These are phyloP conservation scores for Xylariaceae sp. DNA, from an alignment of 2,329 filamentous ascomycete genomes.

Conservation along the genomic window DNA sequence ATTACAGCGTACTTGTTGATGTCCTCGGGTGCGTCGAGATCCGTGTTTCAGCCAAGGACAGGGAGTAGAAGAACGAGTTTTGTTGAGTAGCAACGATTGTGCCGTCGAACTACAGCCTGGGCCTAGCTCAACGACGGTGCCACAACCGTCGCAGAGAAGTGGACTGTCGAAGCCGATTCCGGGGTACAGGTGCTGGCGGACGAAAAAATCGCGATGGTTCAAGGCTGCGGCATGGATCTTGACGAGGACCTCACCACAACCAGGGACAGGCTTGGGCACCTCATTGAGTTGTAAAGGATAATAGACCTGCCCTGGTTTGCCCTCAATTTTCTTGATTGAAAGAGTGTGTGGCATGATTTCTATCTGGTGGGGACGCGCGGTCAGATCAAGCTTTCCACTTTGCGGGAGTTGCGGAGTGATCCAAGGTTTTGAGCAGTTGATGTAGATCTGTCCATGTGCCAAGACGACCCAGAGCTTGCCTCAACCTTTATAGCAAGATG, in stretches of 20 bases:
- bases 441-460: too few relatives aligned
- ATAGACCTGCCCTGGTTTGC: conserved; percentile 81
- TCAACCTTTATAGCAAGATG: too few relatives aligned
- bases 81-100: conserved; percentile 32
- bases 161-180: conserved; percentile 45
- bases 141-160: conserved; percentile 76
- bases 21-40: conserved; percentile 67
- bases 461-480: too few relatives aligned
- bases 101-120: conserved; percentile 33
- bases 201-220: conserved; percentile 90
- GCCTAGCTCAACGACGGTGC: conserved; percentile 63
- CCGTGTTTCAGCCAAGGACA: conserved; percentile 68
- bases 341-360: conserved; percentile 5
- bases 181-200: conserved; percentile 84
- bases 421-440: too few relatives aligned
- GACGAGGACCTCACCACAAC: conserved; percentile 64
- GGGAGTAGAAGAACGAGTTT: conserved; percentile 68
- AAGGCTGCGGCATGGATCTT: conserved; percentile 72
- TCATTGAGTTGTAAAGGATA: conserved; percentile 62
- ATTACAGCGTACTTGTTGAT: conserved; percentile 55
- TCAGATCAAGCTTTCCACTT: too few relatives aligned
- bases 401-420: too few relatives aligned
- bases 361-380: too few relatives aligned
- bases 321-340: conserved; percentile 36
- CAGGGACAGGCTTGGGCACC: conserved; percentile 57